Percentiles rank a stretch among this genome's conserved stretches.
These are phyloP conservation scores for Stemphylium vesicarium DNA, from an alignment of 2,329 filamentous ascomycete species.

Conservation along the genomic window DNA sequence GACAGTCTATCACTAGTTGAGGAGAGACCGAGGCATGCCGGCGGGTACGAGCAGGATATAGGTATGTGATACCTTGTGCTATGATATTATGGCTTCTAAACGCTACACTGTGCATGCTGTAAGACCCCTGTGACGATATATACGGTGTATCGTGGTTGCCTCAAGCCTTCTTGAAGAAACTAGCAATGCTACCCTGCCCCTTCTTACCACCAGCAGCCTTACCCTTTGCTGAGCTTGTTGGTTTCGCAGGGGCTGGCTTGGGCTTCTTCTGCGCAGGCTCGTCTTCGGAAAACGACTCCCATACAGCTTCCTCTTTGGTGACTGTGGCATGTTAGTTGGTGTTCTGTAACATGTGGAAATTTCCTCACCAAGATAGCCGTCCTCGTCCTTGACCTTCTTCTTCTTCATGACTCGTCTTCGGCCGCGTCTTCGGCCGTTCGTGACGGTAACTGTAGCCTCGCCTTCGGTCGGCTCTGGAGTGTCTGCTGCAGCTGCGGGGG, in stretches of 20 bases:
- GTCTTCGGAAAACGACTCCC: constrained; percentile 95
- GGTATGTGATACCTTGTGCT: background rate
- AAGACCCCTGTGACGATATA: no score
- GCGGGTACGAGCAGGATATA: background rate
- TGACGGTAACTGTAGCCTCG: constrained; percentile 54
- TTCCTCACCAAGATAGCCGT: constrained; percentile 81
- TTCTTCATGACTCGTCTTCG: constrained; percentile 85
- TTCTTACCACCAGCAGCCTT: constrained; percentile 54
- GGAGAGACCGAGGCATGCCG: background rate
- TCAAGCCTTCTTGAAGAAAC: constrained; percentile 83
- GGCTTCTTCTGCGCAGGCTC: constrained; percentile 68
- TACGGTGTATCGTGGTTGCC: no score
- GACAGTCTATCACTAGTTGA: no score
- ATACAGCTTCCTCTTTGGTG: constrained; percentile 80
- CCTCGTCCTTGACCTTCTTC: constrained; percentile 83
- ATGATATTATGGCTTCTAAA: no score
- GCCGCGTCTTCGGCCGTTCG: constrained; percentile 74
- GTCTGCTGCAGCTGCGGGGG: constrained; percentile 26
- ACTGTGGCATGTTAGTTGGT: constrained; percentile 61
- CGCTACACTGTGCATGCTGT: no score
- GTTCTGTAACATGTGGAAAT: background rate
- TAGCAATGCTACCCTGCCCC: constrained; percentile 84
- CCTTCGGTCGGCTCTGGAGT: constrained; percentile 29
- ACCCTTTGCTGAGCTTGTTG: constrained; percentile 58
- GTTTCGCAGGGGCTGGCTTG: constrained; percentile 51